Conservation (phyloP, 192 early-diverging fungal species). For the Backusella parvicylindrica region DNA sequence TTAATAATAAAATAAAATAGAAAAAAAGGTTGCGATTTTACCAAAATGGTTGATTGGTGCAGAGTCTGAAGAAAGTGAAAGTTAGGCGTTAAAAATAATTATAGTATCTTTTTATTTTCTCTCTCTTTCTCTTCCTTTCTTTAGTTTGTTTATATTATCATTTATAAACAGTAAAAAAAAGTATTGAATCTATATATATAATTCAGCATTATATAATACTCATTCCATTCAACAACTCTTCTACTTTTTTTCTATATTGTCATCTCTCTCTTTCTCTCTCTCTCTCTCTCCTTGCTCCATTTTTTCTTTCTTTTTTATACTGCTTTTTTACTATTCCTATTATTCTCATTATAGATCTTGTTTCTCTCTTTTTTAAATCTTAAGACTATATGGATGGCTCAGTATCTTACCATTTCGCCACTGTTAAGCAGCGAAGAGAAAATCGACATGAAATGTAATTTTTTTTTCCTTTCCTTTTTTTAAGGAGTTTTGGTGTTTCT, state of each 20-base stretch:
- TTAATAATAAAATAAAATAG: neutral
- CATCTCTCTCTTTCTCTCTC: neutral
- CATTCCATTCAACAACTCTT: neutral
- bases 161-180: neutral
- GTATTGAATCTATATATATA: neutral
- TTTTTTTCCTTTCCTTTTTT: neutral
- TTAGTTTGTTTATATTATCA: neutral
- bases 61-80: neutral
- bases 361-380: neutral
- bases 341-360: neutral
- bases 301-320: no score
- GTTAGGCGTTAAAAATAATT: neutral
- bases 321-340: neutral
- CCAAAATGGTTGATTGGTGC: neutral
- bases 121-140: neutral
- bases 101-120: neutral
- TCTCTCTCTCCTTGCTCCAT: no score
- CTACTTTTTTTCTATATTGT: neutral
- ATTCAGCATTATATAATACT: neutral
- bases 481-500: slow-evolving; percentile 2
- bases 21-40: neutral
- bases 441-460: slow-evolving; percentile 41
- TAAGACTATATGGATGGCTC: slow-evolving; percentile 34
- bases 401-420: slow-evolving; percentile 43
- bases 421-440: slow-evolving; percentile 40